A percentile compares a stretch with the other conserved stretches of the same genome.
phyloP scores from a whole-genome alignment of 164 flowering plant genomes.

The Vitis amurensis region DNA sequence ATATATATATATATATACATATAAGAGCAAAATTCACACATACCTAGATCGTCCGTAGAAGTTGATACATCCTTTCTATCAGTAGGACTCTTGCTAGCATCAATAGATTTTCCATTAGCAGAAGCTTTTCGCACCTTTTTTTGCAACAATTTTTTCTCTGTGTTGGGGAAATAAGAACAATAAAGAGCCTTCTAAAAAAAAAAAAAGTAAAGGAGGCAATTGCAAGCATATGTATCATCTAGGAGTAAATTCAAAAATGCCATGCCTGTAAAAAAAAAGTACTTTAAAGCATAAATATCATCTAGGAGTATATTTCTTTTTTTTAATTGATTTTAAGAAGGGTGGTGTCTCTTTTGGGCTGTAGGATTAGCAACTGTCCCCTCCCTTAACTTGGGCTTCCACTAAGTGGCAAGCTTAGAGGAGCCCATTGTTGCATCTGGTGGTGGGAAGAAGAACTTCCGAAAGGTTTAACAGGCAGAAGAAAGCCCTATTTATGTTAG shows the following conservation, averaged over 20 bases:
- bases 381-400: too few species aligned
- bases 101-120: slow-evolving; percentile 39
- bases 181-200: neutral
- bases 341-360: too few species aligned
- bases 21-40: neutral
- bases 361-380: too few species aligned
- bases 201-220: too few species aligned
- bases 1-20: neutral
- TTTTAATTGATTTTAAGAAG: too few species aligned
- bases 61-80: slow-evolving; percentile 61
- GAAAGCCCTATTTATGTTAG: too few species aligned
- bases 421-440: too few species aligned
- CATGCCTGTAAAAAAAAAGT: neutral
- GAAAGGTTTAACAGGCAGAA: too few species aligned
- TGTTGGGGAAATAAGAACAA: slow-evolving; percentile 6
- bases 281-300: neutral
- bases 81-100: slow-evolving; percentile 27
- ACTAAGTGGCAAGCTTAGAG: too few species aligned
- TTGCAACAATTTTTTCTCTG: slow-evolving; percentile 84
- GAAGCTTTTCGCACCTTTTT: slow-evolving; percentile 70
- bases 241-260: neutral
- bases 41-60: slow-evolving; percentile 80
- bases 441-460: too few species aligned
- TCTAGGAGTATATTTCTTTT: too few species aligned
- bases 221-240: neutral